These are phyloP conservation scores for Lenzites betulinus DNA, from an alignment of 768 basidiomycete species.

Conservation along the genomic window DNA sequence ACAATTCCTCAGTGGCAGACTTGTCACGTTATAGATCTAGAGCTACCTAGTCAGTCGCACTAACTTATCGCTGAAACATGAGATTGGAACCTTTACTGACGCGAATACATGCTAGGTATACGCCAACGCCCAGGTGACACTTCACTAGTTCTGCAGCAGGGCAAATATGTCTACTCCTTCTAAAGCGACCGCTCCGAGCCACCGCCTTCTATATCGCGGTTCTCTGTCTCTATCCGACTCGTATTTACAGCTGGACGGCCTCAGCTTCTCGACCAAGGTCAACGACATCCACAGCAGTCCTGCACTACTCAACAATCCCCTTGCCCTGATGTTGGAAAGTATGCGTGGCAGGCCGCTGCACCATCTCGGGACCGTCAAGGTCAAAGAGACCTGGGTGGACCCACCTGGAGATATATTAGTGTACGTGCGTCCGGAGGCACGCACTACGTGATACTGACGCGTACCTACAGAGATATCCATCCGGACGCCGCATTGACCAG, in stretches of 20 bases:
- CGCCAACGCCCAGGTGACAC: too few relatives aligned
- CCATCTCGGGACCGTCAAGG: conserved; percentile 53
- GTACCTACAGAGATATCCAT: conserved; percentile 61
- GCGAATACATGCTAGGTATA: too few relatives aligned
- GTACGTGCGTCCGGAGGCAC: conserved; percentile 40
- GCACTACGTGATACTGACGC: not conserved
- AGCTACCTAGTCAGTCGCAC: too few relatives aligned
- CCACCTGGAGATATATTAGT: conserved; percentile 44
- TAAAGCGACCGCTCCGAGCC: conserved; percentile 22
- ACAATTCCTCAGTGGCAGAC: too few relatives aligned
- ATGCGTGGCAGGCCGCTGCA: conserved; percentile 75
- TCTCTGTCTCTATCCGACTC: conserved; percentile 76
- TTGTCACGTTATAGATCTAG: too few relatives aligned
- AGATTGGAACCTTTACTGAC: too few relatives aligned
- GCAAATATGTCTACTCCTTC: not conserved
- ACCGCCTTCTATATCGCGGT: conserved; percentile 75
- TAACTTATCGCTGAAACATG: too few relatives aligned
- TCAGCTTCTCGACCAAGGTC: conserved; percentile 53
- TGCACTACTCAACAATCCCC: conserved; percentile 60
- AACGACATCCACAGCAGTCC: conserved; percentile 13
- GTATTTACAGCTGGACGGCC: conserved; percentile 67
- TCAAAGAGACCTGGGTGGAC: conserved; percentile 63
- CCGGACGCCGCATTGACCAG: conserved; percentile 60
- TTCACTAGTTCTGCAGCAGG: too few relatives aligned
- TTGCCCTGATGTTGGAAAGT: conserved; percentile 74